Base-by-base conservation (phyloP, 108 stramenopile species). In the Nitzschia inconspicua region DNA sequence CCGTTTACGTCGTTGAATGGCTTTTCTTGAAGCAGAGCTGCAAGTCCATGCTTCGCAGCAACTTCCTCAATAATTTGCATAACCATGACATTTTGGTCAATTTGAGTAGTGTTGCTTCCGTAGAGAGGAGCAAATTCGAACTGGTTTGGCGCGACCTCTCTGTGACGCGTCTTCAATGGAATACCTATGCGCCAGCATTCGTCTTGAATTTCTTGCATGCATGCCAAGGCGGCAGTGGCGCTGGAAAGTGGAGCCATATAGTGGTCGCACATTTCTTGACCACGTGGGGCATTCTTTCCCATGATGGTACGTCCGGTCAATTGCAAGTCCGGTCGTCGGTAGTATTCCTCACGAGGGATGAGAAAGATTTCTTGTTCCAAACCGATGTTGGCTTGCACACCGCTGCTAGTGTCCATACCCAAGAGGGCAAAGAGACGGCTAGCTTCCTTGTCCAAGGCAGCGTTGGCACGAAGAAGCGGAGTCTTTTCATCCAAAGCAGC, bases 11-110 rank as follows among this genome's bases (percentile, higher is more conserved):
- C 85, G 47, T 91, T 84, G 84, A 97, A 97, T 19, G 96, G 96
- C 89, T 97, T 97, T 78, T 97, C 96, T 62, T 96, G 95, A 56
- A 94, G 64, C 55, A 97, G 82, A n/a, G 93, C 95, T 18, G 92
- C 85, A 52, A 97, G 74, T 39, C 96, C 96, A 63, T 95, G 87
- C 62, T 87, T 82, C 62, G 85, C 66, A 16, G 95, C 79, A 18
- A 85, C 84, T 75, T 97, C 96, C 68, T 96, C 91, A 63, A 97
- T 94, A 62, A 97, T 89, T 72, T 97, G 93, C 95, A 97, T 96
- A 28, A 95, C 91, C 86, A 95, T 86, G 28, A 96, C 46, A 68
- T 97, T 97, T 69, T 95, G 93, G 77, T 97, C 96, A 57, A 93
- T 83, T 54, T 94, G 89, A 44, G 91, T 88, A 40, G 89, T 95